Evolutionary conservation across 2,329 filamentous ascomycete genomes (phyloP).

Genomic region (Pleochaeta shiraiana): DNA sequence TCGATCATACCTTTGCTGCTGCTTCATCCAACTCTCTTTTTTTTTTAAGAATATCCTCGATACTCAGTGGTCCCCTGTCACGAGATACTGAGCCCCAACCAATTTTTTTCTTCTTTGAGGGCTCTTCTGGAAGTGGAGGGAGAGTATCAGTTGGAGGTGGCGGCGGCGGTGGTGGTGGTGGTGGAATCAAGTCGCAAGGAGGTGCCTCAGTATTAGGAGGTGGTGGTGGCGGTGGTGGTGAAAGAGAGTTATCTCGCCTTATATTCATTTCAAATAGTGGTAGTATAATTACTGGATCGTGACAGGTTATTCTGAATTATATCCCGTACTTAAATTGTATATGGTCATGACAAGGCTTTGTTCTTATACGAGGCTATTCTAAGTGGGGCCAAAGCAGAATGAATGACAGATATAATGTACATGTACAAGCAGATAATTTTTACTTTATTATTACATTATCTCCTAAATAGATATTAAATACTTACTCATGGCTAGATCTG

Average conservation of each 20-base stretch:
- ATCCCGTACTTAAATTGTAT: too few relatives aligned
- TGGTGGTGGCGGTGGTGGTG: constrained; percentile 5
- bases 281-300: too few relatives aligned
- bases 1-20: constrained; percentile 41
- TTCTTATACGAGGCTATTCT: too few relatives aligned
- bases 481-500: constrained; percentile 6
- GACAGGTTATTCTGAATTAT: too few relatives aligned
- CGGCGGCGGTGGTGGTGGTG: constrained; percentile 22
- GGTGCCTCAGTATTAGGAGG: constrained; percentile 17
- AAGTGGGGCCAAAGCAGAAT: too few relatives aligned
- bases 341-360: too few relatives aligned
- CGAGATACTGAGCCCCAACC: constrained; percentile 25
- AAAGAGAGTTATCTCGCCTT: too few relatives aligned
- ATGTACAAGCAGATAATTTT: too few relatives aligned
- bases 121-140: constrained; percentile 24
- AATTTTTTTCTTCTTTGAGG: constrained; percentile 25
- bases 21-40: constrained; percentile 73
- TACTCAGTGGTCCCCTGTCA: constrained; percentile 38
- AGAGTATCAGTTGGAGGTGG: constrained; percentile 21
- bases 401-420: too few relatives aligned
- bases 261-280: too few relatives aligned
- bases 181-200: constrained; percentile 12
- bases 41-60: constrained; percentile 67
- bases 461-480: too few relatives aligned
- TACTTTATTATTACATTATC: too few relatives aligned